A percentile compares a stretch with the other conserved stretches of the same genome.
These are phyloP conservation scores for Elongisporangium anandrum DNA, from an alignment of 352 stramenopile species.

Conservation along the genomic window DNA sequence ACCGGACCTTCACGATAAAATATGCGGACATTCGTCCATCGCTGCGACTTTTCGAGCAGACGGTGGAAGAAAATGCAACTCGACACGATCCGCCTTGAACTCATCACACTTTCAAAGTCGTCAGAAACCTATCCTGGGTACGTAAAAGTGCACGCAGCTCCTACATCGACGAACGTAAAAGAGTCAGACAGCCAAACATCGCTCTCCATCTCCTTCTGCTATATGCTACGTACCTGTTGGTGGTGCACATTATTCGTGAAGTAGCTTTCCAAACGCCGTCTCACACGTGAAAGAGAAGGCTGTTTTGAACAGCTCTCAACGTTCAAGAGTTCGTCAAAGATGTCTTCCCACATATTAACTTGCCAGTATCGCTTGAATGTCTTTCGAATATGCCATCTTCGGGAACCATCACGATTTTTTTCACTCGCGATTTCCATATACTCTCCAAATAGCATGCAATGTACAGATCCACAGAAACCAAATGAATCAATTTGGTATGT, in stretches of 20 bases:
- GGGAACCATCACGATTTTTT: slow-evolving; percentile 15
- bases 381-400: slow-evolving; percentile 40
- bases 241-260: slow-evolving; percentile 35
- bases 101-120: slow-evolving; percentile 31
- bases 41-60: neutral
- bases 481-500: slow-evolving; percentile 86
- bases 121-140: slow-evolving; percentile 50
- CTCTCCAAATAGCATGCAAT: slow-evolving; percentile 82
- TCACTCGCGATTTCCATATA: slow-evolving; percentile 72
- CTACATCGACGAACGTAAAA: slow-evolving; percentile 18
- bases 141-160: slow-evolving; percentile 46
- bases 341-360: slow-evolving; percentile 55
- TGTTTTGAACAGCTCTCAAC: slow-evolving; percentile 60
- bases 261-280: slow-evolving; percentile 48
- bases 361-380: slow-evolving; percentile 83
- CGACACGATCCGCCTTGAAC: neutral
- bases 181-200: slow-evolving; percentile 5
- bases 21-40: neutral
- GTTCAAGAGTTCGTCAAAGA: slow-evolving; percentile 77
- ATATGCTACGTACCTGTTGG: slow-evolving; percentile 28
- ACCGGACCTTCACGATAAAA: neutral
- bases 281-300: slow-evolving; percentile 41
- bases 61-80: neutral
- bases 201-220: neutral
- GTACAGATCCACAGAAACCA: slow-evolving; percentile 61